Evolutionary conservation across 805 yeast species (phyloP), one percentile per base, ranked within the genome.

Genomic region (Candida michaelii): DNA sequence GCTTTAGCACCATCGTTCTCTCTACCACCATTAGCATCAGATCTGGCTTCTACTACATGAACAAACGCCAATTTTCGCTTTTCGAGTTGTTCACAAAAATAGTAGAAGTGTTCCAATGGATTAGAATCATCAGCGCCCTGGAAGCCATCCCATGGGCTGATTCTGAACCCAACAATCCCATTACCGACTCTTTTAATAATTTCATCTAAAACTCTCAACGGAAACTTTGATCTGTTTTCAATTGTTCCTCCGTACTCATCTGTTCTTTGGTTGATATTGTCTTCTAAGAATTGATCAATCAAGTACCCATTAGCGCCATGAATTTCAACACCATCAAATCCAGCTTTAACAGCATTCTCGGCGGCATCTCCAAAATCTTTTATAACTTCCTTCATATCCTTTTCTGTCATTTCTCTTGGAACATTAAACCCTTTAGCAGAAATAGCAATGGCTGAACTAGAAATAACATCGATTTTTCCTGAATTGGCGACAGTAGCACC

Each of bases 301-400:
- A 60, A 41, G 43, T 59, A 60, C 4, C 65, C 64, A 42, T 60
- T 55, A n/a, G 64, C 63, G 9, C 53, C 48, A 39, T 60, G 63
- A 17, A 60, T 30, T 44, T 60, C 62, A 13, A 60, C 44, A 30
- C 49, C 52, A 46, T 60, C 64, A 30, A 59, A 58, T 5, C 62
- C 63, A 11, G 58, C 58, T 19, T 30, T 25, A n/a, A 55, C 35
- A 8, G 62, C 57, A 31, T 52, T 49, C 30, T 45, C 44, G 13
- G 58, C 58, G 1, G 56, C 55, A 3, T 30, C 29, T 8, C 44
- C 48, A 47, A 46, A 48, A 45, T 49, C 50, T 6, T 47, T 42
- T 12, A 61, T 54, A 13, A 52, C 27, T n/a, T 48, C 39, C 15
- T 53, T 36, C 36, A 60, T 47, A 40, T 61, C 67, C 4, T 25